phyloP scores from a whole-genome alignment of 1,284 basidiomycete species.

The Acaromyces ingoldii region DNA sequence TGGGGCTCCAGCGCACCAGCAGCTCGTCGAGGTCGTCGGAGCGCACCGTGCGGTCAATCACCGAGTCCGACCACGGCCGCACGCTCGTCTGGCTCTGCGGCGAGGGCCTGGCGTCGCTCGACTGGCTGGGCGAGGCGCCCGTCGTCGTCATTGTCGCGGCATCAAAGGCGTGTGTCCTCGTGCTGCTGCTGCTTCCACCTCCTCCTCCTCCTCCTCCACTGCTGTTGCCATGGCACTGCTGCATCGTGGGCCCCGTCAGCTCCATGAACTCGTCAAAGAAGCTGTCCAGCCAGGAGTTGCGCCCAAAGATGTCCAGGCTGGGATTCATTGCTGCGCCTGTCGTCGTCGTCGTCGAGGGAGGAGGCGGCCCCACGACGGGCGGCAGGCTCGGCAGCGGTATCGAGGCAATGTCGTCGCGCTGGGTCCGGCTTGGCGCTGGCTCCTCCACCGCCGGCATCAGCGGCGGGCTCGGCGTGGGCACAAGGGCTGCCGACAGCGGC shows the following conservation, averaged over 20 bases:
- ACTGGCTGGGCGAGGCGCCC: background rate
- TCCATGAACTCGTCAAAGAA: slow-evolving; percentile 33
- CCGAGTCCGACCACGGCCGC: background rate
- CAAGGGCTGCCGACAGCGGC: too few relatives aligned
- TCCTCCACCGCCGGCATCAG: too few relatives aligned
- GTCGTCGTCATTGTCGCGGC: background rate
- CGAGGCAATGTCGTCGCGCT: slow-evolving; percentile 8
- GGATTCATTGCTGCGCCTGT: slow-evolving; percentile 9
- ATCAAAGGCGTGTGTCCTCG: background rate
- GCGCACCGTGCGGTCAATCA: background rate
- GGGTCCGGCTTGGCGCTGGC: background rate
- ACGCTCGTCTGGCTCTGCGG: background rate
- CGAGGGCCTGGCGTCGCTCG: background rate
- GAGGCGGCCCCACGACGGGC: too few relatives aligned
- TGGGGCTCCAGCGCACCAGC: background rate
- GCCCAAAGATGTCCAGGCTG: background rate
- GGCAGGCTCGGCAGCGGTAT: slow-evolving; percentile 5
- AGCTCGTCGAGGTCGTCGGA: slow-evolving; percentile 6
- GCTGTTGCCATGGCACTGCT: too few relatives aligned
- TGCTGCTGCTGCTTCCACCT: too few relatives aligned
- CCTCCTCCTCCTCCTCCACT: too few relatives aligned
- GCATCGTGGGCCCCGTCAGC: slow-evolving; percentile 17
- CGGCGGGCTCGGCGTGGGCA: too few relatives aligned
- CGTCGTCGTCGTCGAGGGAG: too few relatives aligned
- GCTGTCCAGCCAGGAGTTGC: slow-evolving; percentile 19